A percentile compares a stretch with the other conserved stretches of the same genome.
Evolutionary conservation across 495 filamentous ascomycete species (phyloP).

Genomic region (Glonium stellatum): DNA sequence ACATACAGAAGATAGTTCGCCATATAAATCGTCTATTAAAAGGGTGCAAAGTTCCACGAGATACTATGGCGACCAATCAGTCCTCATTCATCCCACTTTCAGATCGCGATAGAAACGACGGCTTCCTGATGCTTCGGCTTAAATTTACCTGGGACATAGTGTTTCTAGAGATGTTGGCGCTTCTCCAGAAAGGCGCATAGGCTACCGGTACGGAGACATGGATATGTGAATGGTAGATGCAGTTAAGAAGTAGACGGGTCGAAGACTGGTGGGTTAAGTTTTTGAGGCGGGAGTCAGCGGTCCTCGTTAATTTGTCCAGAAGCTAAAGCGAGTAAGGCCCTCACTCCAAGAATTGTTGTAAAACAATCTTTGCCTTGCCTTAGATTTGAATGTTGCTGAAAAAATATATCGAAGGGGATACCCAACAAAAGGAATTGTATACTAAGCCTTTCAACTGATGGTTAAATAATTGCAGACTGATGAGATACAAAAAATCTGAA

Average conservation of each 20-base stretch:
- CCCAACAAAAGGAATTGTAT: too few species aligned
- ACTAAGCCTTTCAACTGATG: too few species aligned
- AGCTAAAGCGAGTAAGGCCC: too few species aligned
- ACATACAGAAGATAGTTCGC: conserved; percentile 83
- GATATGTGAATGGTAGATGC: conserved; percentile 6
- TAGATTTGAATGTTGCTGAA: too few species aligned
- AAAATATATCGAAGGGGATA: too few species aligned
- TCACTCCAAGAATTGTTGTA: too few species aligned
- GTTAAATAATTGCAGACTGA: too few species aligned
- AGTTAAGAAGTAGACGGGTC: neutral
- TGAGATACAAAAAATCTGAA: too few species aligned
- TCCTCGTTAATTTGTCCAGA: too few species aligned
- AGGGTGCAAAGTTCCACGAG: conserved; percentile 75
- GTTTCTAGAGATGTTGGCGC: conserved; percentile 16
- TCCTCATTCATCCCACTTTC: conserved; percentile 8
- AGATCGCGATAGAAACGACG: neutral
- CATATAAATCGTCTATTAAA: conserved; percentile 80
- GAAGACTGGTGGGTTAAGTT: neutral
- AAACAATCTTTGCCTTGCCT: too few species aligned
- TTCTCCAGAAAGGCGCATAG: conserved; percentile 10
- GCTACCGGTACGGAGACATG: conserved; percentile 4
- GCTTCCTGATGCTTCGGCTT: neutral
- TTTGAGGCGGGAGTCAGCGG: too few species aligned
- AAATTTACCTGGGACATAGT: conserved; percentile 50
- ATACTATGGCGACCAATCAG: conserved; percentile 24